A percentile compares a stretch with the other conserved stretches of the same genome.
Evolutionary conservation across 768 basidiomycete species (phyloP).

Genomic region (Psilocybe cubensis): DNA sequence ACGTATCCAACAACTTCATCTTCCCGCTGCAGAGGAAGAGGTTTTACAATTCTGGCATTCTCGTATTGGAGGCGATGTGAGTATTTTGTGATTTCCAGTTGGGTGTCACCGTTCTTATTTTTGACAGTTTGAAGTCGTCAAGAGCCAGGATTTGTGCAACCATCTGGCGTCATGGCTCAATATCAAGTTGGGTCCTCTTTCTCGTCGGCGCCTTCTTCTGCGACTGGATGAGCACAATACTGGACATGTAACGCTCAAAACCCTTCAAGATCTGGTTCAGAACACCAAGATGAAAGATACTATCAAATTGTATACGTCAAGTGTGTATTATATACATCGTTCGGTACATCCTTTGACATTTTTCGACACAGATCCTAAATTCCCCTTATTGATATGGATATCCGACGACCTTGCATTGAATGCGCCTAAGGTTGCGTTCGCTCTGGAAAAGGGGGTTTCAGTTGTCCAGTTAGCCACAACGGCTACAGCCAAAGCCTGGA

Average conservation of each 20-base stretch:
- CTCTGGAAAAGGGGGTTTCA: constrained; percentile 17
- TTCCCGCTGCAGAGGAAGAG: background rate
- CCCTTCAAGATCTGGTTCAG: constrained; percentile 26
- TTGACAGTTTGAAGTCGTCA: constrained; percentile 20
- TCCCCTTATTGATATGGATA: constrained; percentile 30
- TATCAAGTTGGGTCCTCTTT: constrained; percentile 16
- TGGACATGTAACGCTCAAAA: constrained; percentile 23
- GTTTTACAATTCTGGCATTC: constrained; percentile 27
- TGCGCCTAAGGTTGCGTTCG: constrained; percentile 18
- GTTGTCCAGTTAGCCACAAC: constrained; percentile 27
- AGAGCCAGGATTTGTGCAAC: constrained; percentile 23
- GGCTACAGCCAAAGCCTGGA: constrained; percentile 26
- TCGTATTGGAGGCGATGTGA: constrained; percentile 27
- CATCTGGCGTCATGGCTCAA: constrained; percentile 23
- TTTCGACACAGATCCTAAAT: constrained; percentile 2
- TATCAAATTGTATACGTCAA: constrained; percentile 19
- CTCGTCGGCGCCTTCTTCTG: constrained; percentile 22
- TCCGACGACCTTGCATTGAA: constrained; percentile 25
- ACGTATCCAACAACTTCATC: background rate
- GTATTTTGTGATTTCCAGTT: background rate
- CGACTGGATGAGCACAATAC: constrained; percentile 27
- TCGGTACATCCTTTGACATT: background rate
- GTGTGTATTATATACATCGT: background rate
- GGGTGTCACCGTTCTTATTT: background rate
- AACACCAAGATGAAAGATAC: constrained; percentile 21